Base-by-base conservation (phyloP, 2,329 filamentous ascomycete species). In the Apiospora rasikravindrae region DNA sequence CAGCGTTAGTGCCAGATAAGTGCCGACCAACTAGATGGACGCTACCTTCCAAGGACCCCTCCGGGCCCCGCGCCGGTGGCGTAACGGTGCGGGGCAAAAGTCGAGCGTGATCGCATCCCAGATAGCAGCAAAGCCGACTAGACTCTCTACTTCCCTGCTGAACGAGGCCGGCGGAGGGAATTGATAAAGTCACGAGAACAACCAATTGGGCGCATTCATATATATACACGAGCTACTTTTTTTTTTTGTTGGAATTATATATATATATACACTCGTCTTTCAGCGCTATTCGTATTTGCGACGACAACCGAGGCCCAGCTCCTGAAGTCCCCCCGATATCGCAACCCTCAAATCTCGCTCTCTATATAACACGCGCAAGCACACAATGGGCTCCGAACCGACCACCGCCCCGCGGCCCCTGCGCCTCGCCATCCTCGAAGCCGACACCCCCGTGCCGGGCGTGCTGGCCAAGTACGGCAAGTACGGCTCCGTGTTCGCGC, bases 361-460 rank as follows among this genome's bases (percentile, higher is more conserved):
- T 10, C 4, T 4, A 26, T 14, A n/a, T 22, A 26, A 16, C 29
- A 8, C 26, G 5, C n/a, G 26, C 47, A 42, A 5, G 7, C 68
- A 26, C 29, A 5, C 10, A 69, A 69, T 69, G 68, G 68, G 68
- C 47, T 69, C 67, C 68, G 44, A 45, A 22, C 14, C 67, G 4
- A 37, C 33, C 19, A 1, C 68, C 19, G 26, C 26, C 45, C 40
- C 19, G 10, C 40, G 40, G n/a, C 89, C 89, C 42, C 84, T 96
- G 76, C 92, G 93, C 71, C 92, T 98, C 82, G 95, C 95, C 67
- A 88, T 98, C 77, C 91, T 98, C 76, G 94, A 98, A 86, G 92
- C 93, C 85, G 96, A 98, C 83, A 93, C 89, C 1, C 94, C 94
- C 1, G 86, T 93, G 69, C 88, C 90, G 1, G 82, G 88, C 61